Evolutionary conservation across 192 early-diverging fungal species (phyloP).

Genomic region (Spizellomyces punctatus): DNA sequence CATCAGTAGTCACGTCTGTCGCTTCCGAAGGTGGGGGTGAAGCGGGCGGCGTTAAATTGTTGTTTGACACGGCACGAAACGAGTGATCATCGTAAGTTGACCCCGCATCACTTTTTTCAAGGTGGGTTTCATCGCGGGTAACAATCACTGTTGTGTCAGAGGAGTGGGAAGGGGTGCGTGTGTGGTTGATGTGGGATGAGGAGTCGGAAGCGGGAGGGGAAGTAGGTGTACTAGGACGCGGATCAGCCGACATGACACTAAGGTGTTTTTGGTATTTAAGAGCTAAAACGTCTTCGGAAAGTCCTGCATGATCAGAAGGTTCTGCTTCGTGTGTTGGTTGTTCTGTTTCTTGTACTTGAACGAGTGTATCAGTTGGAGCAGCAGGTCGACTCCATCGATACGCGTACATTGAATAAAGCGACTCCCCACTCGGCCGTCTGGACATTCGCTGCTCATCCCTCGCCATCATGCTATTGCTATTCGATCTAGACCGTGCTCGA

Average conservation of each 20-base stretch:
- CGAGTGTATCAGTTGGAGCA: not conserved
- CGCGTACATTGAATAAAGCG: constrained; percentile 25
- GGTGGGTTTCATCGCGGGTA: too few species aligned
- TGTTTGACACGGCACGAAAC: too few species aligned
- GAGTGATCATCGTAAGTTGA: too few species aligned
- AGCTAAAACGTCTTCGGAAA: not conserved
- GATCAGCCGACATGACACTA: not conserved
- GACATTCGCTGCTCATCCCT: not conserved
- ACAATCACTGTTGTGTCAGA: too few species aligned
- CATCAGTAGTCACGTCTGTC: too few species aligned
- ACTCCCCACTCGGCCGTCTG: not conserved
- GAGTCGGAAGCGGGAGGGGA: constrained; percentile 1
- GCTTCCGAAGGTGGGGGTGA: too few species aligned
- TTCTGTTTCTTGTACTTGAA: too few species aligned
- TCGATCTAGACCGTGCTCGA: constrained; percentile 14
- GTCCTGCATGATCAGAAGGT: too few species aligned
- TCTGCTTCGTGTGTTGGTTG: too few species aligned
- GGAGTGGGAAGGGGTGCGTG: too few species aligned
- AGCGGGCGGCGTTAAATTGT: too few species aligned
- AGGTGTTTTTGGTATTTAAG: constrained; percentile 6
- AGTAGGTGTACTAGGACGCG: not conserved
- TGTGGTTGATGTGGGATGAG: not conserved
- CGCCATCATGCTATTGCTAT: not conserved
- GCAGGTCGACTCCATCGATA: constrained; percentile 7
- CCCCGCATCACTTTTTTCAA: too few species aligned